Conservation (phyloP, 2,329 filamentous ascomycete genomes). For the Bipolaris zeicola region DNA sequence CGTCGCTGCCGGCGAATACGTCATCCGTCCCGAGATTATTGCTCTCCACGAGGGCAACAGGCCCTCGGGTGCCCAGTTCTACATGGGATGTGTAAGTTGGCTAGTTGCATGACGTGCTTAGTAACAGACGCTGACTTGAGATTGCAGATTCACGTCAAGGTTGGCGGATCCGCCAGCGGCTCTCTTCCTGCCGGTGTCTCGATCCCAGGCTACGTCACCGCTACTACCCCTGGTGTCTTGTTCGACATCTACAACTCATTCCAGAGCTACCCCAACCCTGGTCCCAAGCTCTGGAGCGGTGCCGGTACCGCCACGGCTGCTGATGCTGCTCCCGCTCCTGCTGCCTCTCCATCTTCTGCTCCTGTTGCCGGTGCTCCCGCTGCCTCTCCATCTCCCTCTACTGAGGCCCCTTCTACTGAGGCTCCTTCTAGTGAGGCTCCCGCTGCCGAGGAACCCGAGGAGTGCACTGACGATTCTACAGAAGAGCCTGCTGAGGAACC, state of each 20-base stretch:
- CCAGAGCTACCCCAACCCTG: constrained; percentile 45
- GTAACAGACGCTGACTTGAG: neutral
- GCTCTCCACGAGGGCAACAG: constrained; percentile 51
- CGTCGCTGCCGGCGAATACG: constrained; percentile 50
- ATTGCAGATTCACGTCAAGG: constrained; percentile 45
- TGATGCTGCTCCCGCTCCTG: constrained; percentile 11
- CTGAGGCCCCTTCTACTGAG: constrained; percentile 12
- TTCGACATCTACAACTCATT: constrained; percentile 51
- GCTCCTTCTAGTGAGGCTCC: neutral
- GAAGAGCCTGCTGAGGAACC: neutral
- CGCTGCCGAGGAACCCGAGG: neutral
- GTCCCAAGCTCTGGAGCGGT: constrained; percentile 44
- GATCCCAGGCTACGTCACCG: constrained; percentile 52
- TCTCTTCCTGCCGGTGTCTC: constrained; percentile 51
- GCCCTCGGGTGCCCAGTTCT: constrained; percentile 51
- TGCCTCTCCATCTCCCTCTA: constrained; percentile 10
- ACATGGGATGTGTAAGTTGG: constrained; percentile 47
- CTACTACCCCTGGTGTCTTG: constrained; percentile 48
- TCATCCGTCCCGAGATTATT: constrained; percentile 53
- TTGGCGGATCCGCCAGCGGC: constrained; percentile 41
- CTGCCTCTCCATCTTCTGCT: neutral
- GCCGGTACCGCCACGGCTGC: constrained; percentile 20
- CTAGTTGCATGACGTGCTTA: neutral
- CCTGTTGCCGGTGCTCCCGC: constrained; percentile 2
- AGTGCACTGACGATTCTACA: neutral